Evolutionary conservation across 495 filamentous ascomycete genomes (phyloP), one percentile per base, ranked within the genome.

Genomic region (Patellaria atrata): DNA sequence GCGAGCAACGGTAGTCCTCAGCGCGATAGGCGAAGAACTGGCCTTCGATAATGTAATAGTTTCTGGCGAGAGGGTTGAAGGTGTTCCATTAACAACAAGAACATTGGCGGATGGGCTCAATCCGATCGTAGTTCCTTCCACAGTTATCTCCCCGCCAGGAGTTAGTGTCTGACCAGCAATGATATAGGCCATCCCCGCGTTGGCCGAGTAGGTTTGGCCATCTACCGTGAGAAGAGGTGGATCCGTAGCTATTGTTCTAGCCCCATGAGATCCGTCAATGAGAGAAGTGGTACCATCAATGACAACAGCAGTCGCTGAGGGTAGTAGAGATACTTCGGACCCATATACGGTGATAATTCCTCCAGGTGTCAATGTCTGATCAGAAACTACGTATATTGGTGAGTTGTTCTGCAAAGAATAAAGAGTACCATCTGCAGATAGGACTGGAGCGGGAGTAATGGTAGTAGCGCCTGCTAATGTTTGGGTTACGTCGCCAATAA

Each of bases 81-180:
- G 48, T 7, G 23, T 30, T 21, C 53, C 55, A 27, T 58, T 52
- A 20, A 58, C 35, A 8, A 58, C 40, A 8, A 58, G 30, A 0
- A 41, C 40, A 4, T 46, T 48, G 1, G 48, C 57, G 12, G 41
- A 30, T 2, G 46, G 20, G 11, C 43, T 40, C 0, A 60, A 38
- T 4, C 36, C 44, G 35, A 53, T 55, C 7, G 50, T 53, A 8
- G 54, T 48, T 13, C 57, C 57, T 5, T 28, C 32, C 1, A 55
- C 39, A 1, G 47, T 55, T 22, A 58, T 47, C 6, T 46, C 37
- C 10, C 52, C 52, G 2, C 56, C 56, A 8, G 57, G 53, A 0
- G 42, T 53, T 14, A 59, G 41, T 3, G 52, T 52, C 17, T 35
- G 44, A 12, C 53, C 55, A 1, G 28, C 50, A 14, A 58, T 42